A percentile compares a stretch with the other conserved stretches of the same genome.
Evolutionary conservation across 2,329 filamentous ascomycete genomes (phyloP).

Genomic region (Mycosphaerella sp.): DNA sequence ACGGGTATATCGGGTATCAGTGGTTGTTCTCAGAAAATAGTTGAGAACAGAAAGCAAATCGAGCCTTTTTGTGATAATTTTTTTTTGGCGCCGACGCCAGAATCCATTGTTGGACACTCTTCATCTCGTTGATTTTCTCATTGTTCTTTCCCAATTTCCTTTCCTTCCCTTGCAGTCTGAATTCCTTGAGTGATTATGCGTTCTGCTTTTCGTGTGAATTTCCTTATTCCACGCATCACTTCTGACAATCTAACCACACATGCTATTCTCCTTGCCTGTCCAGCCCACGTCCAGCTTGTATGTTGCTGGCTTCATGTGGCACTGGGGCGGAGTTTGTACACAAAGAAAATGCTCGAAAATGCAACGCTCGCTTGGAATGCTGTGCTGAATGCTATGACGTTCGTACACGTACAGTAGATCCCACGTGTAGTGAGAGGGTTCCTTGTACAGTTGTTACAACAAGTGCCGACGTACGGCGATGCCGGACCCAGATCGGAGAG

Average conservation of each 20-base stretch:
- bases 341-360: slow-evolving; percentile 25
- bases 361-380: slow-evolving; percentile 32
- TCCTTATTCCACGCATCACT: slow-evolving; percentile 3
- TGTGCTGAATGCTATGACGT: slow-evolving; percentile 30
- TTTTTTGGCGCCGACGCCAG: not conserved
- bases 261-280: slow-evolving; percentile 12
- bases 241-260: slow-evolving; percentile 16
- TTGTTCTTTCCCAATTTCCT: slow-evolving; percentile 5
- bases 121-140: not conserved
- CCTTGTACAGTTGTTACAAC: slow-evolving; percentile 21
- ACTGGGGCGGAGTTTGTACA: slow-evolving; percentile 20
- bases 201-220: slow-evolving; percentile 8
- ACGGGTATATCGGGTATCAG: slow-evolving; percentile 16
- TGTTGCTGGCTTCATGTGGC: slow-evolving; percentile 4
- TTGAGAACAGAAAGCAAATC: slow-evolving; percentile 6
- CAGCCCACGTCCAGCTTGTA: slow-evolving; percentile 6
- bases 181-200: slow-evolving; percentile 8
- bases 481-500: slow-evolving; percentile 1
- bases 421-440: slow-evolving; percentile 6
- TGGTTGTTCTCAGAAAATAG: slow-evolving; percentile 9
- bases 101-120: not conserved
- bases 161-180: slow-evolving; percentile 6
- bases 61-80: not conserved
- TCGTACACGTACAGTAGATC: slow-evolving; percentile 22
- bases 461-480: slow-evolving; percentile 9